phyloP scores from a whole-genome alignment of 306 rosid genomes.

The Acacia confusa region DNA sequence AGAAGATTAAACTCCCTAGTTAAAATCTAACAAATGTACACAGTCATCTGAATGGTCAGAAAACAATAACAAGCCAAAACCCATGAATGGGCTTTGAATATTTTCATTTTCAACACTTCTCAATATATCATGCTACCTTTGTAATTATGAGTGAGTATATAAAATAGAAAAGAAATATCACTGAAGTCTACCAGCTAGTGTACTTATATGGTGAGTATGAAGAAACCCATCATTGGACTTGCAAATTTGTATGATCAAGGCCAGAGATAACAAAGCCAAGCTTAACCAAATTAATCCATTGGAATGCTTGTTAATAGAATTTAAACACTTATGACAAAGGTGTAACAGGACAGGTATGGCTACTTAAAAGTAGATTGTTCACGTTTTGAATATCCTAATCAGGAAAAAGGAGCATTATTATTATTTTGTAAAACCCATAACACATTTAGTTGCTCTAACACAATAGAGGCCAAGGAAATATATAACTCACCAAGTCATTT shows the following conservation, averaged over 20 bases:
- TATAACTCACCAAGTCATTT: constrained; percentile 63
- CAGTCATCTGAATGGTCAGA: not conserved
- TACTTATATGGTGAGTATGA: constrained; percentile 9
- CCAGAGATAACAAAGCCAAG: constrained; percentile 16
- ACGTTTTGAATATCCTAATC: constrained; percentile 6
- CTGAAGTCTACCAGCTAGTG: not conserved
- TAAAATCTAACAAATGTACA: constrained; percentile 2
- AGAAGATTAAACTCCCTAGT: not conserved
- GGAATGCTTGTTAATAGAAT: constrained; percentile 20
- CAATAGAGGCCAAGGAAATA: constrained; percentile 23
- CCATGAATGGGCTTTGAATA: constrained; percentile 23
- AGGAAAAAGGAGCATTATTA: not conserved
- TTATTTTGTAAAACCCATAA: not conserved
- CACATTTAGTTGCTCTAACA: constrained; percentile 12
- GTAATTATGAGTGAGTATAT: not conserved
- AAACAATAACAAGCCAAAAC: constrained; percentile 22
- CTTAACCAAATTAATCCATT: constrained; percentile 24
- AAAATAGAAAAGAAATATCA: not conserved
- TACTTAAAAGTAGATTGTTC: constrained; percentile 1
- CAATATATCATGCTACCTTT: constrained; percentile 3
- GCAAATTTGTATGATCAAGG: constrained; percentile 20
- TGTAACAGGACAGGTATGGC: constrained; percentile 27
- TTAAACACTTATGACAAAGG: constrained; percentile 3
- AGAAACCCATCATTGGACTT: constrained; percentile 31
- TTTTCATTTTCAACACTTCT: constrained; percentile 24